Evolutionary conservation across 2,329 filamentous ascomycete genomes (phyloP).

Genomic region (Hypoxylon sp.): DNA sequence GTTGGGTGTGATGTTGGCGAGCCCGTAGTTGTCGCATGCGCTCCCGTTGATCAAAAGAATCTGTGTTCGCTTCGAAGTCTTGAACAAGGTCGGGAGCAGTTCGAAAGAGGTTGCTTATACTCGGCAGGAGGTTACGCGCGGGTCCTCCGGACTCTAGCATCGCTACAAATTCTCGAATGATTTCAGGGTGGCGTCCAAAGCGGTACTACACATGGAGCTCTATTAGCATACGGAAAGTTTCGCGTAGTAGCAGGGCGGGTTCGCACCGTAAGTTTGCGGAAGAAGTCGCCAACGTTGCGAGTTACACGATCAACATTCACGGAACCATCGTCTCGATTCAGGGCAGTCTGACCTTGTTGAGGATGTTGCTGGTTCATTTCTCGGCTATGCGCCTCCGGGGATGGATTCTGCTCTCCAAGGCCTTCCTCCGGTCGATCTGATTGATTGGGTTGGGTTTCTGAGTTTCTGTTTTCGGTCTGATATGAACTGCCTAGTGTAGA

Average conservation of each 20-base stretch:
- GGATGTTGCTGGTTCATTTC: neutral
- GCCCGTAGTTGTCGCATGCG: neutral
- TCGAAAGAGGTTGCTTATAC: constrained; percentile 11
- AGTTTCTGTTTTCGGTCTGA: neutral
- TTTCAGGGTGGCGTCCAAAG: constrained; percentile 21
- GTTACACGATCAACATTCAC: neutral
- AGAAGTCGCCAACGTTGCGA: neutral
- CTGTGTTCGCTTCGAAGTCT: constrained; percentile 12
- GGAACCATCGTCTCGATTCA: constrained; percentile 5
- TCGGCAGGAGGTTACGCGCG: constrained; percentile 10
- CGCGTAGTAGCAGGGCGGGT: neutral
- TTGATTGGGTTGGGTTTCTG: neutral
- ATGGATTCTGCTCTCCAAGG: neutral
- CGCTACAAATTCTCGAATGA: constrained; percentile 12
- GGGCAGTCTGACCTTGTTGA: neutral
- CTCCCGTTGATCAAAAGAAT: constrained; percentile 11
- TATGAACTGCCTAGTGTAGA: neutral
- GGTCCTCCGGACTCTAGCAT: constrained; percentile 9
- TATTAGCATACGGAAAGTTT: constrained; percentile 11
- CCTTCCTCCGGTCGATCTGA: neutral
- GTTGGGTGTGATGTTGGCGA: neutral
- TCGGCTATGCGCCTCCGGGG: neutral
- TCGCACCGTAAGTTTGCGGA: constrained; percentile 17
- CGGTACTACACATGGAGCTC: constrained; percentile 9
- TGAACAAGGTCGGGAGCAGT: constrained; percentile 18